Base-by-base conservation (phyloP, 441 rosid genomes). In the Caryocar brasiliense region DNA sequence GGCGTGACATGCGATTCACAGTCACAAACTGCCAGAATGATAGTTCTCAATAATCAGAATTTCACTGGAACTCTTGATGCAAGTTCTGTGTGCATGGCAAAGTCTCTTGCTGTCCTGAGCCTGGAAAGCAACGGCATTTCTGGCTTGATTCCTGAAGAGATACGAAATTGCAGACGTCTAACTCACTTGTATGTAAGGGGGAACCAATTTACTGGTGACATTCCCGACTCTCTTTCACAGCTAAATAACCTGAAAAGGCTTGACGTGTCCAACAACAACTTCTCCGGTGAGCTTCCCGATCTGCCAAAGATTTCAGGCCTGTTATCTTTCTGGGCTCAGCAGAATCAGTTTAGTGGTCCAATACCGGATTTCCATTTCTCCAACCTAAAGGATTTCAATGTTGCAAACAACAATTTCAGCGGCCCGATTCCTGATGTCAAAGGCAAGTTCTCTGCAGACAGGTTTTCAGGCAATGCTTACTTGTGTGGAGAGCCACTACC, bases 361-460 rank as follows among this genome's bases (percentile, higher is more conserved):
- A 63, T 80, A 3, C 86, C 81, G 5, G 66, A 52, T 13, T 55
- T 83, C 4, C 63, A 77, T 44, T 83, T 77, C 63, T 35, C 70
- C 53, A 70, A 71, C 35, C 74, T 83, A 15, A 3, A 24, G 28
- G 43, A 44, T 1, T 73, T 80, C 59, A 83, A 76, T 55, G 81
- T 77, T 54, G 71, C 86, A 9, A 70, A 80, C 75, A 83, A 83
- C 68, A 50, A 72, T 37, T 63, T 83, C 58, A 51, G 51, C 0
- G 91, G 86, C 29, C 73, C 70, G 5, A 32, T 77, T 49, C 84
- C 82, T 48, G 79, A 70, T 38, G 65, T 62, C 23, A 51, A 66
- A 33, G 72, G 57, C 29, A 66, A 39, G 47, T 73, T 82, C 51
- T 27, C 40, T 22, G 65, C 47, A 1, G 54, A 57, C 48, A 67